Percentiles rank a stretch among this genome's conserved stretches.
These are phyloP conservation scores for Cyberlindnera galapagoensis DNA, from an alignment of 805 yeast genomes.

Conservation along the genomic window DNA sequence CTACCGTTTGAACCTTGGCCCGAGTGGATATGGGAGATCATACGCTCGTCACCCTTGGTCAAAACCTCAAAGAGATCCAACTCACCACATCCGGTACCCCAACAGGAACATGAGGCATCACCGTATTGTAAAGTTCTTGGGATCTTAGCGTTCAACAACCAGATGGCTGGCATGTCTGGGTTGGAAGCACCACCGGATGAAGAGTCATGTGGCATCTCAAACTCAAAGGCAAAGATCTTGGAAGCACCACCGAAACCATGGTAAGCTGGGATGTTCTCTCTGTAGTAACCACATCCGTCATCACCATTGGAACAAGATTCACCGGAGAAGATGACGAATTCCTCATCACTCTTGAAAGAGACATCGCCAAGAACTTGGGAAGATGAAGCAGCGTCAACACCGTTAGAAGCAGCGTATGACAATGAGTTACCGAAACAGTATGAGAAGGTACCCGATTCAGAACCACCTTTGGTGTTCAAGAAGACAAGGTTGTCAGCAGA, in stretches of 20 bases:
- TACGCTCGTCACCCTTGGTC: slow-evolving; percentile 63
- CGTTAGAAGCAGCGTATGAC: slow-evolving; percentile 76
- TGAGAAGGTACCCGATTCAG: slow-evolving; percentile 87
- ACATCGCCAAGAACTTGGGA: slow-evolving; percentile 66
- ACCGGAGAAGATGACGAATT: slow-evolving; percentile 78
- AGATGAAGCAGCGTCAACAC: slow-evolving; percentile 62
- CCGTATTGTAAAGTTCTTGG: slow-evolving; percentile 98
- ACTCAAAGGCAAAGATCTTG: slow-evolving; percentile 90
- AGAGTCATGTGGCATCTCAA: slow-evolving; percentile 77
- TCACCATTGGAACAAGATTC: slow-evolving; percentile 41
- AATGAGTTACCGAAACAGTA: slow-evolving; percentile 86
- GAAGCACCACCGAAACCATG: slow-evolving; percentile 84
- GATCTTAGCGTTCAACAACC: slow-evolving; percentile 92
- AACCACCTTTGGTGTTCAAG: slow-evolving; percentile 85
- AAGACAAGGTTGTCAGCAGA: slow-evolving; percentile 66
- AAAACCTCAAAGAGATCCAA: slow-evolving; percentile 90
- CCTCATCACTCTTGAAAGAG: slow-evolving; percentile 65
- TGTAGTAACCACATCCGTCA: slow-evolving; percentile 76
- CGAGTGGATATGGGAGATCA: slow-evolving; percentile 78
- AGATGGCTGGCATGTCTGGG: slow-evolving; percentile 96
- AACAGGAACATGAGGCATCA: slow-evolving; percentile 79
- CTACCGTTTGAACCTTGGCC: slow-evolving; percentile 64
- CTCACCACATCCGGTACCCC: slow-evolving; percentile 98
- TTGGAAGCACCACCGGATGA: slow-evolving; percentile 43
- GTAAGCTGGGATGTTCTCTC: slow-evolving; percentile 83